phyloP scores from a whole-genome alignment of 306 rosid genomes.

The Cercis canadensis region DNA sequence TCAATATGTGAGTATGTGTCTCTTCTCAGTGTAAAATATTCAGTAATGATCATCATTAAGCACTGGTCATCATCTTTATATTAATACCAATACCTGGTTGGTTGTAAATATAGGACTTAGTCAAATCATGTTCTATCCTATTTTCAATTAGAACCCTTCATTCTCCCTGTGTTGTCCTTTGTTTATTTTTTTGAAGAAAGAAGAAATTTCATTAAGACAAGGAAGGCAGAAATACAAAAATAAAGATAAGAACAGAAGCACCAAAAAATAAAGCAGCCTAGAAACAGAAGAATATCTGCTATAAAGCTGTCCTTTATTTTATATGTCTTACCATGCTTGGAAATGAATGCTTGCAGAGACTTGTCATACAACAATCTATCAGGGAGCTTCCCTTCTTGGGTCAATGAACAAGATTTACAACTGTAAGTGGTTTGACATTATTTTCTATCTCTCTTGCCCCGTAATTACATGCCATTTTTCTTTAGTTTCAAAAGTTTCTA shows the following conservation, averaged over 20 bases:
- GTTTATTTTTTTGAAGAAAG: not conserved
- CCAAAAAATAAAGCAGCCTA: too few species aligned
- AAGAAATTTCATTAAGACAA: too few species aligned
- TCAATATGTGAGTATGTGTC: slow-evolving; percentile 56
- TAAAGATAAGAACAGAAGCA: too few species aligned
- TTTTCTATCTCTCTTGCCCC: not conserved
- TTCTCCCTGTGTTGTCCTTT: not conserved
- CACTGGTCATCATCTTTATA: not conserved
- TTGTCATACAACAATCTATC: slow-evolving; percentile 74
- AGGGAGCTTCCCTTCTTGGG: slow-evolving; percentile 87
- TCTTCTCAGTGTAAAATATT: too few species aligned
- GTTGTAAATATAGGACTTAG: not conserved
- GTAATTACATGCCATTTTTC: not conserved
- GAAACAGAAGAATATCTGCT: too few species aligned
- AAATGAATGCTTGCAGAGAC: slow-evolving; percentile 67
- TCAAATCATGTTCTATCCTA: too few species aligned
- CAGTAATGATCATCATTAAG: too few species aligned
- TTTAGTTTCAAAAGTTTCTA: not conserved
- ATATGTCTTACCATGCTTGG: not conserved
- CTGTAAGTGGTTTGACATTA: slow-evolving; percentile 49
- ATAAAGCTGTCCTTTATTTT: too few species aligned
- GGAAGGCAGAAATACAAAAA: too few species aligned
- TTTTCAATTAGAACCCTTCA: too few species aligned
- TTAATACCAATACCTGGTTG: not conserved
- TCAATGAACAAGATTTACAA: slow-evolving; percentile 48